A percentile compares a stretch with the other conserved stretches of the same genome.
These are phyloP conservation scores for Lepidium campestre DNA, from an alignment of 441 rosid species.

Conservation along the genomic window DNA sequence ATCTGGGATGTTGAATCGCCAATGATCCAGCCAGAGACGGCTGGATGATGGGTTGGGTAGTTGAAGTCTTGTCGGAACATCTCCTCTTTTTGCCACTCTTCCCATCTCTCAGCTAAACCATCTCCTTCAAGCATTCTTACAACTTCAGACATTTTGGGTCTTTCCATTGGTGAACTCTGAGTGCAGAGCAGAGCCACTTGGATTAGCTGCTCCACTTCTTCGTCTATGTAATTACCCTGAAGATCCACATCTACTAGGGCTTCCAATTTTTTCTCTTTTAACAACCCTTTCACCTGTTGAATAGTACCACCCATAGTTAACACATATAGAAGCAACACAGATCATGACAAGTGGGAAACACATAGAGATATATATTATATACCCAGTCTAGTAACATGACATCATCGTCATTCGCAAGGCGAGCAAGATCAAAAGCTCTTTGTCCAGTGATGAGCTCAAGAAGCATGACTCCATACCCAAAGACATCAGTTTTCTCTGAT, in stretches of 20 bases:
- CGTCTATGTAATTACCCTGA: slow-evolving; percentile 54
- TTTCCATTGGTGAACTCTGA: slow-evolving; percentile 73
- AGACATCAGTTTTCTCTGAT: slow-evolving; percentile 73
- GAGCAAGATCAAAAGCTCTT: slow-evolving; percentile 82
- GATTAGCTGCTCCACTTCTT: slow-evolving; percentile 81
- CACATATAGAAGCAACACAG: neutral
- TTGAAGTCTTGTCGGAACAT: slow-evolving; percentile 60
- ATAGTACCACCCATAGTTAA: slow-evolving; percentile 7
- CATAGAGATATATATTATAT: slow-evolving; percentile 23
- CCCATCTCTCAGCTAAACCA: slow-evolving; percentile 89
- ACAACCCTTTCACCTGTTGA: slow-evolving; percentile 68
- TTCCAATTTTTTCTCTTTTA: slow-evolving; percentile 78
- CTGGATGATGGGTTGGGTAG: slow-evolving; percentile 21
- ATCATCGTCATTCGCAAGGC: slow-evolving; percentile 77
- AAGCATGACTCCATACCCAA: slow-evolving; percentile 88
- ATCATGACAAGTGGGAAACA: neutral
- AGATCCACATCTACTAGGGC: slow-evolving; percentile 83
- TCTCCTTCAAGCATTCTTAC: slow-evolving; percentile 94
- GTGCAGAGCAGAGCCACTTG: slow-evolving; percentile 88
- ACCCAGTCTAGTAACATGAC: slow-evolving; percentile 89
- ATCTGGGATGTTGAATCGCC: slow-evolving; percentile 29
- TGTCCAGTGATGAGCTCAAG: slow-evolving; percentile 85
- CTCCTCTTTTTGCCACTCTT: slow-evolving; percentile 87
- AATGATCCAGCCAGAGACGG: slow-evolving; percentile 23
- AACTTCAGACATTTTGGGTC: slow-evolving; percentile 93